Conservation (phyloP, 2,329 filamentous ascomycete genomes). For the Trichoderma sp. region DNA sequence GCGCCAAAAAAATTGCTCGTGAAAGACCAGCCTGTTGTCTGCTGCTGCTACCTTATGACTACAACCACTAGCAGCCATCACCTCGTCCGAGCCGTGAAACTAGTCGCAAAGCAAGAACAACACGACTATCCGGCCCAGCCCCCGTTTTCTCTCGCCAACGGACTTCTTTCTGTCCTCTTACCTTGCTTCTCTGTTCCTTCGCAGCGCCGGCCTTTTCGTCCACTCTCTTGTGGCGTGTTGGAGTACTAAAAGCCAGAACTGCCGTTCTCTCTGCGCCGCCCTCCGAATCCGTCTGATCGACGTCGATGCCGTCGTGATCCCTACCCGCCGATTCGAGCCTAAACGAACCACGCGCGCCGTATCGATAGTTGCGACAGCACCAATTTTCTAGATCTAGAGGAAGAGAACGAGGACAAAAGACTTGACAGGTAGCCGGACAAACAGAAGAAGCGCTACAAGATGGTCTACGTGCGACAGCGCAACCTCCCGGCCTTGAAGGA, state of each 20-base stretch:
- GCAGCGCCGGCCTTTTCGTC: neutral
- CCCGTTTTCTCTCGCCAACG: constrained; percentile 2
- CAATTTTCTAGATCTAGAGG: neutral
- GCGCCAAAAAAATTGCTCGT: constrained; percentile 23
- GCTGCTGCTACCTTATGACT: neutral
- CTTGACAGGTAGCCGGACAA: neutral
- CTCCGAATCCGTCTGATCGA: neutral
- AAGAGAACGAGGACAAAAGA: neutral
- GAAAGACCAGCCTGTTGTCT: constrained; percentile 14
- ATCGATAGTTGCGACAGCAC: neutral
- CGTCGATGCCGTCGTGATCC: constrained; percentile 17
- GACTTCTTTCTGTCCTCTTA: neutral
- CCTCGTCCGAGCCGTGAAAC: constrained; percentile 5
- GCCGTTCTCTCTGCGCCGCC: neutral
- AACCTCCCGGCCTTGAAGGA: constrained; percentile 84
- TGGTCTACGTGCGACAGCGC: constrained; percentile 95
- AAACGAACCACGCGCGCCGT: neutral
- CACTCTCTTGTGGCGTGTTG: neutral
- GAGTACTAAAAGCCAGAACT: no score
- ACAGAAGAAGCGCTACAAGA: constrained; percentile 45
- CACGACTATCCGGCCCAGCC: neutral
- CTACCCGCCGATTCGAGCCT: neutral
- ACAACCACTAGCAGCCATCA: neutral
- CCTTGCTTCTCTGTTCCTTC: neutral
- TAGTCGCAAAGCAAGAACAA: neutral